Base-by-base conservation (phyloP, 371 early-diverging fungal species). In the Mortierella sp. region DNA sequence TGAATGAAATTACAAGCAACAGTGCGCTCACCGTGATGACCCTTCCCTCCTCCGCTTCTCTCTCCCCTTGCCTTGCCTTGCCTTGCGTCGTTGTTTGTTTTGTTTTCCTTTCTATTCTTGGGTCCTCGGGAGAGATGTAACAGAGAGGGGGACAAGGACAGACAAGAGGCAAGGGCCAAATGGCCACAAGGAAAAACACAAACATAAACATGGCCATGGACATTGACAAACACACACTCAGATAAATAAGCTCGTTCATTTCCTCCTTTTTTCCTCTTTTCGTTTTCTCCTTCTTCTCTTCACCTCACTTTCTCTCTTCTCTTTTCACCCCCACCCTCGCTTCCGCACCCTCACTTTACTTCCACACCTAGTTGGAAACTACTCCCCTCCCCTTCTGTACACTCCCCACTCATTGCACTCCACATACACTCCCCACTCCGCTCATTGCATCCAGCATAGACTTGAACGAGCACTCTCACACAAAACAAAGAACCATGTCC, bases 371-470 rank as follows among this genome's bases (percentile, higher is more conserved):
- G 71, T 46, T 71, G 43, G 29, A 54, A 60, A 48, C 29, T 24
- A 4, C 51, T 21, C n/a, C 38, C 21, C 29, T 72, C 48, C 18
- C 21, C 24, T 16, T 54, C 24, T n/a, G 18, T 41, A n/a, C 10
- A 55, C 38, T 75, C 46, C 55, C 72, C 58, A 18, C 38, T 56
- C 8, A 29, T 55, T 18, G 41, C 54, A 32, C 24, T 41, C 68
- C 70, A 43, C 29, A 48, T 74, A 35, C 51, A 14, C 56, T 70
- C 70, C 32, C 51, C 46, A 16, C 54, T 38, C 32, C 44, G 11
- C 70, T 68, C 75, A 71, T 55, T 78, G 38, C 78, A 46, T 58
- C 71, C 71, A 54, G 18, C 27, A 76, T 21, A 48, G 24, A 73
- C 35, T 51, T 65, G 24, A 68, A 68, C 68, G 68, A 68, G 63